Conservation (phyloP, 768 basidiomycete species). For the Tylopilus balloui region DNA sequence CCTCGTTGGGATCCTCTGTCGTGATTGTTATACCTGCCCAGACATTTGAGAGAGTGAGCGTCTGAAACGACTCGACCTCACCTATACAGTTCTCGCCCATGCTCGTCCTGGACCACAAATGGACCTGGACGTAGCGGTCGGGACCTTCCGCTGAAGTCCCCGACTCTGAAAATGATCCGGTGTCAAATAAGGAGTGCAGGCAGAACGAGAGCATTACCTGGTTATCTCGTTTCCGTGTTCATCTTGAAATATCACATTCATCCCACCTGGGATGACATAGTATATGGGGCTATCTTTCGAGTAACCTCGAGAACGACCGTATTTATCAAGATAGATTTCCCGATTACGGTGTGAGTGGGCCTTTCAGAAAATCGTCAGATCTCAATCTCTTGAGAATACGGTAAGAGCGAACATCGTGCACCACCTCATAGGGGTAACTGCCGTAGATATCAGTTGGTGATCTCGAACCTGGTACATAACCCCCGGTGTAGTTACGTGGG, state of each 20-base stretch:
- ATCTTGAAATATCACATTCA: slow-evolving; percentile 66
- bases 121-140: slow-evolving; percentile 35
- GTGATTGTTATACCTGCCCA: slow-evolving; percentile 25
- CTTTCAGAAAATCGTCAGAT: slow-evolving; percentile 17
- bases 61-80: slow-evolving; percentile 18
- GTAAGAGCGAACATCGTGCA: slow-evolving; percentile 11
- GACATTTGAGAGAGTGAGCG: slow-evolving; percentile 1
- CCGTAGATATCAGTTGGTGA: slow-evolving; percentile 31
- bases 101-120: slow-evolving; percentile 55
- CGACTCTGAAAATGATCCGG: slow-evolving; percentile 38
- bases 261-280: slow-evolving; percentile 64
- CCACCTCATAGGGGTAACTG: slow-evolving; percentile 18
- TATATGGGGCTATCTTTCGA: slow-evolving; percentile 35
- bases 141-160: slow-evolving; percentile 40
- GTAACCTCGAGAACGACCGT: slow-evolving; percentile 16
- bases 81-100: slow-evolving; percentile 57
- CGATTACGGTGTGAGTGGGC: slow-evolving; percentile 23
- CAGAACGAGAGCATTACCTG: slow-evolving; percentile 37
- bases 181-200: background rate
- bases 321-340: slow-evolving; percentile 23
- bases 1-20: slow-evolving; percentile 22
- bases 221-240: slow-evolving; percentile 59
- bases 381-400: background rate
- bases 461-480: slow-evolving; percentile 15
- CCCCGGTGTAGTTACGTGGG: slow-evolving; percentile 21